Evolutionary conservation across 495 filamentous ascomycete genomes (phyloP), one percentile per base, ranked within the genome.

Genomic region (Trichoderma gamsii): DNA sequence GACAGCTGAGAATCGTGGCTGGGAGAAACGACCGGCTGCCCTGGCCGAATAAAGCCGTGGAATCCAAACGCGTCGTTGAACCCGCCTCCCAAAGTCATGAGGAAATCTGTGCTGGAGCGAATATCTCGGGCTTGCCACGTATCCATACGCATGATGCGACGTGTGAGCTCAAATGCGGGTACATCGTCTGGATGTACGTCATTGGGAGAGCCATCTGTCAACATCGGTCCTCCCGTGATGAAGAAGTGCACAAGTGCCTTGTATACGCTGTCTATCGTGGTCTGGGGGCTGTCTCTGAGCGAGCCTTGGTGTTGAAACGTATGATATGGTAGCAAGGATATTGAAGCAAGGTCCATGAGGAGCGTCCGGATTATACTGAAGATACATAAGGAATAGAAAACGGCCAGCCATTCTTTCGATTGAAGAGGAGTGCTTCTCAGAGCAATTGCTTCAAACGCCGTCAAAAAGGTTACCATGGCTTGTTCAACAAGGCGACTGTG

Each of bases 301-400:
- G 72, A 65, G n/a, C 70, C 69, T 35, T 75, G 73, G n/a, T 78
- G 76, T 63, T 56, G 32, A 73, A 65, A 44, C 71, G 69, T 29
- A 70, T 72, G 2, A 73, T 72, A 63, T 77, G 76, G 43, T 78
- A 74, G 27, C 78, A 74, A 21, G 78, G 65, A 77, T 16, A 80
- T 70, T 5, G 56, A 61, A 29, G 56, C 56, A 25, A 61, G 56
- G 67, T 83, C 81, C 13, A 78, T 76, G 15, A 83, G 70, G 0
- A 83, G 73, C 8, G 81, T 82, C 66, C 77, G 78, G 43, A 82
- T 78, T n/a, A 82, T 71, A 72, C 79, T 82, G 66, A 83, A 83
- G 49, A 83, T 81, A 70, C 80, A 83, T 35, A 83, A 72, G 5
- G 81, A 81, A 66, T 79, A 73, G 65, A 83, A 81, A 25, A 76